Evolutionary conservation across 2,329 filamentous ascomycete species (phyloP), one percentile per base, ranked within the genome.

Genomic region (Neocucurbitaria cava): DNA sequence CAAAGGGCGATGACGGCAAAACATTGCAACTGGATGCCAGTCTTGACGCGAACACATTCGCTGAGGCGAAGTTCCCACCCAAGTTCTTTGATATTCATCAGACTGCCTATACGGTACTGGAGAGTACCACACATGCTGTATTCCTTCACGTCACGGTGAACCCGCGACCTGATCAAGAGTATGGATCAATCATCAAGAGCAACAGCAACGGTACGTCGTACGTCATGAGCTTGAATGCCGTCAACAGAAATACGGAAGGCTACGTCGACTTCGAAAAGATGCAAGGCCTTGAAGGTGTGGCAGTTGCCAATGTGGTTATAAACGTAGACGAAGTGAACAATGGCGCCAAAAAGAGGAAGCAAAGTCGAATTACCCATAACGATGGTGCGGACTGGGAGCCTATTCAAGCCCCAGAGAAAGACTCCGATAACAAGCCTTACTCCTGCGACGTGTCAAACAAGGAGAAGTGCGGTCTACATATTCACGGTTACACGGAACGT

Each of bases 141-240:
- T 98, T 98, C 77, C 79, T 99, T 53, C 96, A 98, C 70, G 94
- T 98, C 42, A 92, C 90, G 0, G 91, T 91, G 36, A 89, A 90
- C 66, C 84, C 83, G 36, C 79, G 80, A 3, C 73, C 81, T 46
- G 88, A 86, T 17, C 85, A 84, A 46, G 85, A 89, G 55, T 92
- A 90, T 66, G 95, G 95, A 33, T 89, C 89, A 21, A 91, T 99
- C 65, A 87, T 99, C 77, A 99, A 98, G 85, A 97, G 92, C 71
- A 99, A 99, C 79, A 97, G 92, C 67, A 98, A 99, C 71, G 95
- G 95, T 49, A 99, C 95, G 0, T 95, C 90, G 1, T 99, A 97
- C 69, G 91, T 96, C 11, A 80, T 96, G 61, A 96, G 91, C 75
- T 82, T 95, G 21, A 81, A 85, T 44, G 86, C 86, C 18, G 92